A percentile compares a stretch with the other conserved stretches of the same genome.
Evolutionary conservation across 768 basidiomycete genomes (phyloP).

Genomic region (Rhodocollybia butyracea): DNA sequence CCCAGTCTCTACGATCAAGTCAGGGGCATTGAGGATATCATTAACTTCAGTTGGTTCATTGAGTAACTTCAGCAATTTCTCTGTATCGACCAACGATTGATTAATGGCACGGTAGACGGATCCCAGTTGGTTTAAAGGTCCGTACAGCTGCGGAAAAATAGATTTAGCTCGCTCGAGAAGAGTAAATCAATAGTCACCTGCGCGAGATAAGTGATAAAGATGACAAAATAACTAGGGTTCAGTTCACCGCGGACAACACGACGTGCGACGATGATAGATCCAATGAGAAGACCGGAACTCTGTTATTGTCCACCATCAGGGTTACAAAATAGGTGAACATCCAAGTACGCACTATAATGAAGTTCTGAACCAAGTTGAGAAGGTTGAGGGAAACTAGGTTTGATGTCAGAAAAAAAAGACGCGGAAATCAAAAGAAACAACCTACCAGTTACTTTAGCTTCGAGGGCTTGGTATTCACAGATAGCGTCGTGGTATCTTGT

Average conservation of each 20-base stretch:
- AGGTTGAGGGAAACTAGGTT: constrained; percentile 62
- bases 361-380: constrained; percentile 75
- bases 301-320: constrained; percentile 21
- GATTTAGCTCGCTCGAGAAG: neutral
- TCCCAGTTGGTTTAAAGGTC: constrained; percentile 74
- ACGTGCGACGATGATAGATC: constrained; percentile 73
- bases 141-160: constrained; percentile 48
- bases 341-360: constrained; percentile 61
- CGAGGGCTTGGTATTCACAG: constrained; percentile 66
- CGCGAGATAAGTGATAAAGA: constrained; percentile 79
- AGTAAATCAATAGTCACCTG: constrained; percentile 42
- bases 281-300: constrained; percentile 78
- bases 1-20: constrained; percentile 68
- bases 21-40: constrained; percentile 72
- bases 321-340: neutral
- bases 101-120: constrained; percentile 77
- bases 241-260: constrained; percentile 56
- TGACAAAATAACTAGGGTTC: constrained; percentile 61
- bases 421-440: constrained; percentile 10
- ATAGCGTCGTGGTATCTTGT: constrained; percentile 71
- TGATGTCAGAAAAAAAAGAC: neutral
- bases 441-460: constrained; percentile 73
- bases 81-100: constrained; percentile 77
- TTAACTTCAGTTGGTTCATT: constrained; percentile 82
- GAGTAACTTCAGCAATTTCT: constrained; percentile 78